These are phyloP conservation scores for Pythium utonaiense DNA, from an alignment of 352 stramenopile species.

Conservation along the genomic window DNA sequence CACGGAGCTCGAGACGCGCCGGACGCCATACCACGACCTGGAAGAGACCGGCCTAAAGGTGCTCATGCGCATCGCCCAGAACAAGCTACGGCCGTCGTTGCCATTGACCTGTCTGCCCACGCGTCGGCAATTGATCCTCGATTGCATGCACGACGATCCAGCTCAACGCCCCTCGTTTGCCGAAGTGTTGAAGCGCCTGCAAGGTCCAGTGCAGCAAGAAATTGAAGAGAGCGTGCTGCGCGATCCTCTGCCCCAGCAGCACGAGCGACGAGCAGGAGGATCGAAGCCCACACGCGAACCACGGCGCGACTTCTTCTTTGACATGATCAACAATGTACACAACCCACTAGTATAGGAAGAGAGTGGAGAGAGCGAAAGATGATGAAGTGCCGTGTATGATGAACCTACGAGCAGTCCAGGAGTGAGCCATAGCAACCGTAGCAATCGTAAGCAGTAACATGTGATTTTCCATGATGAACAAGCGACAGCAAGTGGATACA, in stretches of 20 bases:
- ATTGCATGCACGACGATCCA: slow-evolving; percentile 65
- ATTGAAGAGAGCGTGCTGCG: slow-evolving; percentile 49
- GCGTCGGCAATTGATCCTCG: slow-evolving; percentile 64
- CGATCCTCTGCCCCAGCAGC: slow-evolving; percentile 21
- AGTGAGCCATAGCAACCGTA: too few species aligned
- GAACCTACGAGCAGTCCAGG: too few species aligned
- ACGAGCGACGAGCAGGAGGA: slow-evolving; percentile 7
- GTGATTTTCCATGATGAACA: neutral
- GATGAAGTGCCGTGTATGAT: too few species aligned
- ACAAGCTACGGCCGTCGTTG: slow-evolving; percentile 69
- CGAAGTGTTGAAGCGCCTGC: slow-evolving; percentile 65
- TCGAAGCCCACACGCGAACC: slow-evolving; percentile 4
- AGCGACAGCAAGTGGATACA: neutral
- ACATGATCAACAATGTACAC: slow-evolving; percentile 30
- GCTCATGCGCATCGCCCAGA: slow-evolving; percentile 74
- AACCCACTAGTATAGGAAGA: slow-evolving; percentile 5
- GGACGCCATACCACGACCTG: slow-evolving; percentile 80
- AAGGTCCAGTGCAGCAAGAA: slow-evolving; percentile 74
- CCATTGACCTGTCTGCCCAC: slow-evolving; percentile 49
- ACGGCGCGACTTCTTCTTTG: slow-evolving; percentile 22
- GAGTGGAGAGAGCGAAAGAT: neutral
- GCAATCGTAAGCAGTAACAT: neutral
- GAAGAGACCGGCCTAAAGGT: slow-evolving; percentile 73
- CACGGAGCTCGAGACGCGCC: slow-evolving; percentile 80
- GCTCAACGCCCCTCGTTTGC: slow-evolving; percentile 63